phyloP scores from a whole-genome alignment of 345 rosid genomes.

The Brassica carinata region DNA sequence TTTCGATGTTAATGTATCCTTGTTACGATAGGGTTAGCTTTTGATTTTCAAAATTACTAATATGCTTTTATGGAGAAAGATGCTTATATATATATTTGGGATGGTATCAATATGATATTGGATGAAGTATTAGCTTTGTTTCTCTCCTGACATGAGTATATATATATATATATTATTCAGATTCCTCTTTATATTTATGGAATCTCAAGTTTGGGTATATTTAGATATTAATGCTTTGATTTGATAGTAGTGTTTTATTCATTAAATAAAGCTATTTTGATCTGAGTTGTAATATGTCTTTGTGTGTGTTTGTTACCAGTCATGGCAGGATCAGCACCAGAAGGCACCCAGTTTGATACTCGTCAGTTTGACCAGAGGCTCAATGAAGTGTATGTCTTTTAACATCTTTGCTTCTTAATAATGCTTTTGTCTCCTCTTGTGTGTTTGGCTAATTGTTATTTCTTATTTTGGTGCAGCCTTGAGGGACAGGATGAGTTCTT shows the following conservation, averaged over 20 bases:
- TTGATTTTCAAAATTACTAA: neutral
- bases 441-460: neutral
- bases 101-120: neutral
- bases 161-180: no score
- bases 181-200: no score
- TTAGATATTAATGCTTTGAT: neutral
- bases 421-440: neutral
- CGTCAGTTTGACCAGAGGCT: neutral
- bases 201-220: no score
- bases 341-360: neutral
- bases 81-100: neutral
- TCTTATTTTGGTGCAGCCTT: constrained; percentile 44
- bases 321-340: neutral
- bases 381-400: neutral
- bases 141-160: neutral
- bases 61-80: neutral
- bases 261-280: neutral
- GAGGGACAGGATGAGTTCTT: constrained; percentile 64
- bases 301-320: neutral
- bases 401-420: neutral
- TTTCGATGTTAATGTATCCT: neutral
- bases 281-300: neutral
- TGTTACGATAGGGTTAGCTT: neutral
- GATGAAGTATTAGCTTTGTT: neutral
- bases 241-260: no score